Evolutionary conservation across 2,329 filamentous ascomycete species (phyloP), one percentile per base, ranked within the genome.

Genomic region (Sarocladium oryzae): DNA sequence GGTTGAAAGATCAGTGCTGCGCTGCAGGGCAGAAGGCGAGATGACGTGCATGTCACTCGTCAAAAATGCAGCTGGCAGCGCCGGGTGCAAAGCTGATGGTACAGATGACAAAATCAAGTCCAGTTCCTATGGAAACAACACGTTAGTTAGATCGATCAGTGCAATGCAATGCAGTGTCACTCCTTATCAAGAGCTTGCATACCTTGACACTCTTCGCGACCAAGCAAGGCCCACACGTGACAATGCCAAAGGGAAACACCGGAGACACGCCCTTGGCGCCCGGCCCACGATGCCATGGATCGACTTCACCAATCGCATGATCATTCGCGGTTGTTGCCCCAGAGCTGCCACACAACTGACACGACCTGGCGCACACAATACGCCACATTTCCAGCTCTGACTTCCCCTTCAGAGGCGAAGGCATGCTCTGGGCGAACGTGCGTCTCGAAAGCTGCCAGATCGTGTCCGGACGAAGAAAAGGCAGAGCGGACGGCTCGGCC

Each of bases 361-460:
- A 95, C 51, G 63, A 67, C 26, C 62, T 70, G 45, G 79, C 77
- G 64, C 81, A 83, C 32, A 82, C 74, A 49, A 93, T 70, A 60
- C 78, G 79, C 79, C 88, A 89, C 86, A 91, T 91, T 37, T 85
- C 79, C 56, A 88, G 71, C 66, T 93, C 88, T 37, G 79, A 79
- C 62, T 77, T 79, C 53, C 75, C 77, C 50, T 72, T 69, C 48
- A 92, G 72, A 24, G 88, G 88, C 52, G 76, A 75, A 43, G 88
- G 88, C 71, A 90, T 81, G 57, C 77, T 77, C 23, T 81, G 81
- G 69, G 80, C 79, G 64, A 81, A 84, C 18, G 71, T 68, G 58
- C 82, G 82, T 61, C 87, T 80, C 59, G 87, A 86, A 57, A 75
- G 71, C 62, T 78, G 78, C 88, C 88, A 92, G 59, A 92, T 82